Conservation (phyloP, 2,329 filamentous ascomycete species). For the Lithohypha guttulata region DNA sequence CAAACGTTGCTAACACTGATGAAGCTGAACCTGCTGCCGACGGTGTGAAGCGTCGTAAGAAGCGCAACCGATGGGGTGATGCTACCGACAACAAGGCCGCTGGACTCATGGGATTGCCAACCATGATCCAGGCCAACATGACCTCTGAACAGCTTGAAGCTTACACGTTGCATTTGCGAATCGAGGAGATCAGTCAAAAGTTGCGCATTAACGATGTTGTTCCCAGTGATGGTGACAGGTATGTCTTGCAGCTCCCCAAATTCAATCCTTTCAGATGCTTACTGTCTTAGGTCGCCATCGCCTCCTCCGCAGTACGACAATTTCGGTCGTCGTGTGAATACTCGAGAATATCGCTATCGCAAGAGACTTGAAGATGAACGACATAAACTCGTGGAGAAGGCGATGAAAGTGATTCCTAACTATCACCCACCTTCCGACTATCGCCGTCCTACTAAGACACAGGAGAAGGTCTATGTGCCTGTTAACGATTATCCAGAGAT, state of each 20-base stretch:
- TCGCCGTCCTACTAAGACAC: constrained; percentile 96
- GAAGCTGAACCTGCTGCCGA: constrained; percentile 48
- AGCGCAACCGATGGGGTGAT: constrained; percentile 97
- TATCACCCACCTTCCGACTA: constrained; percentile 98
- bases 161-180: constrained; percentile 89
- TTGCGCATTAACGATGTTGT: constrained; percentile 98
- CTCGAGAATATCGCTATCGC: constrained; percentile 93
- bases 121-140: constrained; percentile 94
- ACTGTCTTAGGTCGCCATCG: constrained; percentile 66
- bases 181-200: constrained; percentile 99
- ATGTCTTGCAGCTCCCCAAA: constrained; percentile 29
- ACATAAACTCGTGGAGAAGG: constrained; percentile 96
- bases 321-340: constrained; percentile 98
- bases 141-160: constrained; percentile 96
- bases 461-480: constrained; percentile 99
- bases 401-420: constrained; percentile 99
- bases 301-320: constrained; percentile 97
- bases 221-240: constrained; percentile 91
- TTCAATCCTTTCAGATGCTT: constrained; percentile 15
- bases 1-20: constrained; percentile 21
- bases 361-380: constrained; percentile 97
- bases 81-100: constrained; percentile 97
- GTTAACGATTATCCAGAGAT: constrained; percentile 99
- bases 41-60: constrained; percentile 82
- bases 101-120: constrained; percentile 92